These are phyloP conservation scores for Panaeolus cyanescens DNA, from an alignment of 768 basidiomycete species.

Conservation along the genomic window DNA sequence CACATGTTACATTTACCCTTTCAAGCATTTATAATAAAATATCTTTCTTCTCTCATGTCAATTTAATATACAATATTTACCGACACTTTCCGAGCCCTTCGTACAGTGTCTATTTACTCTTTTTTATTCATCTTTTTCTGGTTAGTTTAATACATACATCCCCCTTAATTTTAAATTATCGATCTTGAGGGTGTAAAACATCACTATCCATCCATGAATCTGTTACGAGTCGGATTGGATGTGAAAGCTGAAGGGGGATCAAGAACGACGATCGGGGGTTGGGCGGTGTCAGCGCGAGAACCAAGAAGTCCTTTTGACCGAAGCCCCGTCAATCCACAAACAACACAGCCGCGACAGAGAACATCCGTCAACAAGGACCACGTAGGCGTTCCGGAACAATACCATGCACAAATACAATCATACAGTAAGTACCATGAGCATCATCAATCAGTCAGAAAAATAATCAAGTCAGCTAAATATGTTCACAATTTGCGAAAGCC, in stretches of 20 bases:
- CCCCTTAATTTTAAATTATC: constrained; percentile 14
- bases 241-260: constrained; percentile 41
- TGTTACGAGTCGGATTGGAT: constrained; percentile 57
- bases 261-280: constrained; percentile 45
- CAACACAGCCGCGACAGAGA: neutral
- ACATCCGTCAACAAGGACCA: neutral
- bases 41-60: neutral
- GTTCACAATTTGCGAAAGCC: neutral
- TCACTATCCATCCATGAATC: constrained; percentile 46
- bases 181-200: constrained; percentile 37
- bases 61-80: neutral
- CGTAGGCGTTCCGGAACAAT: neutral
- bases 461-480: neutral
- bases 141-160: neutral
- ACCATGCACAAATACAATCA: neutral
- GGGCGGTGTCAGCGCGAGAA: constrained; percentile 48
- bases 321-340: constrained; percentile 1
- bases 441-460: neutral
- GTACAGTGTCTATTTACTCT: constrained; percentile 16
- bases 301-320: constrained; percentile 51
- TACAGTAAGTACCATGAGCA: constrained; percentile 3
- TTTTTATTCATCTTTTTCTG: constrained; percentile 7
- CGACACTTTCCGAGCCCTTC: constrained; percentile 23
- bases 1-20: constrained; percentile 2
- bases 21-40: neutral